These are phyloP conservation scores for Colletotrichum zoysiae DNA, from an alignment of 2,329 filamentous ascomycete genomes.

Conservation along the genomic window DNA sequence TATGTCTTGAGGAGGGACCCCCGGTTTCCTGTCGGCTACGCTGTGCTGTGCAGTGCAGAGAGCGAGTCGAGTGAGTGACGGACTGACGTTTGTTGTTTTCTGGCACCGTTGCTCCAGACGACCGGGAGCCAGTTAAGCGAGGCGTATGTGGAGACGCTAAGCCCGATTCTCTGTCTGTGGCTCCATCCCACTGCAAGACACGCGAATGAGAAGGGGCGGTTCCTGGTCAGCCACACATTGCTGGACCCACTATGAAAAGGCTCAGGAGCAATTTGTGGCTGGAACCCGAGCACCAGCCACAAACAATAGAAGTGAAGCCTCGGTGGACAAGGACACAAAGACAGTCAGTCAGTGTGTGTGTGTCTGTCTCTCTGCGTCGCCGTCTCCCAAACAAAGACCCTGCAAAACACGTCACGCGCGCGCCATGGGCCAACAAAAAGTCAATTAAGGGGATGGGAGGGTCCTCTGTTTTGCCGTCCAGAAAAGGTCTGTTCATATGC, in stretches of 20 bases:
- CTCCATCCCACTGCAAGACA: not conserved
- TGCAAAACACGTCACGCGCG: not conserved
- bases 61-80: constrained; percentile 12
- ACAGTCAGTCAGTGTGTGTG: no score
- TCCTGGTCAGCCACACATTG: not conserved
- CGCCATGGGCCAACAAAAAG: not conserved
- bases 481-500: not conserved
- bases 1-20: constrained; percentile 35
- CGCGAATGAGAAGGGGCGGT: not conserved
- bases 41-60: constrained; percentile 1
- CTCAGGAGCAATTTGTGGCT: not conserved
- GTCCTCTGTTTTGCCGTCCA: not conserved
- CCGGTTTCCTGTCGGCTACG: constrained; percentile 13
- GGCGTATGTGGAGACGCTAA: constrained; percentile 1
- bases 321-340: constrained; percentile 4
- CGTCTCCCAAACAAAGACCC: not conserved
- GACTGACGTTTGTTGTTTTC: constrained; percentile 44
- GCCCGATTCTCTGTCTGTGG: not conserved
- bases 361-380: not conserved
- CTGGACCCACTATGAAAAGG: not conserved
- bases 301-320: constrained; percentile 15
- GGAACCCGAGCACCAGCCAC: constrained; percentile 6
- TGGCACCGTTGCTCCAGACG: constrained; percentile 34
- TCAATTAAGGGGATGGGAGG: no score
- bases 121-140: constrained; percentile 43